Conservation (phyloP, 2,329 filamentous ascomycete genomes). For the Elsinoe perseae region DNA sequence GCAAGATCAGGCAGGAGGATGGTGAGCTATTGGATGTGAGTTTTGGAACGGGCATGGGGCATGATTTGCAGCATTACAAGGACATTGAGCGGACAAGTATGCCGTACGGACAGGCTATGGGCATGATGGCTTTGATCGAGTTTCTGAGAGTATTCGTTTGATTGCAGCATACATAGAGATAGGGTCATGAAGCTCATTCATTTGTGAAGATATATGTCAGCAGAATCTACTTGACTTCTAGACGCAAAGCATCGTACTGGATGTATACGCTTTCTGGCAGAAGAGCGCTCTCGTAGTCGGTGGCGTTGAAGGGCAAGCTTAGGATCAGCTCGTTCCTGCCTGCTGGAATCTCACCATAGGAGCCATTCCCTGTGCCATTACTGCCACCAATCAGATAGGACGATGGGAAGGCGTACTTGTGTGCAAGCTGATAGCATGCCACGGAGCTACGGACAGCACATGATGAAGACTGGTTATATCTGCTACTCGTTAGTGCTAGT, state of each 20-base stretch:
- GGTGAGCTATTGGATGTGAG: conserved; percentile 68
- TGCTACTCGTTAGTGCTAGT: conserved; percentile 20
- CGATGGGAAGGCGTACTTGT: conserved; percentile 53
- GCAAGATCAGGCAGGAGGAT: conserved; percentile 51
- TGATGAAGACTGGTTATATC: conserved; percentile 50
- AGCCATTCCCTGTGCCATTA: conserved; percentile 4
- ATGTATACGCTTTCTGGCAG: conserved; percentile 51
- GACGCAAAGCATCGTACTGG: conserved; percentile 57
- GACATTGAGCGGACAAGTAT: conserved; percentile 69
- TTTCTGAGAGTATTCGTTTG: conserved; percentile 56
- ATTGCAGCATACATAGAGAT: background rate
- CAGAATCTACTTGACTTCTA: conserved; percentile 44
- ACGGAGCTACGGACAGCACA: conserved; percentile 55
- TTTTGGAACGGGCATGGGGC: conserved; percentile 73
- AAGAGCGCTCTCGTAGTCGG: conserved; percentile 51
- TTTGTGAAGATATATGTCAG: background rate
- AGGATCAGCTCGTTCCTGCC: conserved; percentile 48
- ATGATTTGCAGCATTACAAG: conserved; percentile 66
- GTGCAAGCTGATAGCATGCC: conserved; percentile 53
- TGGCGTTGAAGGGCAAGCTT: conserved; percentile 53
- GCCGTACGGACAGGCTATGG: conserved; percentile 81
- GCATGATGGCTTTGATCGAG: conserved; percentile 72
- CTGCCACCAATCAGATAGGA: conserved; percentile 40
- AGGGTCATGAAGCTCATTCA: background rate
- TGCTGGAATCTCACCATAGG: background rate